phyloP scores from a whole-genome alignment of 371 early-diverging fungal genomes.

The Mucor mucedo region DNA sequence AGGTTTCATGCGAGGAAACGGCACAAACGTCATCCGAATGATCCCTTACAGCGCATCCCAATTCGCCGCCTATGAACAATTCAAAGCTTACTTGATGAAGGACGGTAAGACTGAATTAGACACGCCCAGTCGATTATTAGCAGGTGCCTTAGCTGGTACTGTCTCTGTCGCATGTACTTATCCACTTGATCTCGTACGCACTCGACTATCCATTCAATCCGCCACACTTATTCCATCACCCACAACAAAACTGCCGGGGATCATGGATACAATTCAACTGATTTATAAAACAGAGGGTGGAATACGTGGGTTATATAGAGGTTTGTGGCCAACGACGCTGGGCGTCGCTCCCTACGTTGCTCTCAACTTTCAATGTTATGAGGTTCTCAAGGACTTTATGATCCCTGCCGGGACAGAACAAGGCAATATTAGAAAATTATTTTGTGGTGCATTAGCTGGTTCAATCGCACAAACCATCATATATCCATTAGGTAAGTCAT shows the following conservation, averaged over 20 bases:
- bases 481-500: slow-evolving; percentile 73
- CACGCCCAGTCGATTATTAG: slow-evolving; percentile 71
- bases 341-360: slow-evolving; percentile 90
- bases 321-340: slow-evolving; percentile 81
- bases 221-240: slow-evolving; percentile 5
- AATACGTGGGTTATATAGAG: slow-evolving; percentile 81
- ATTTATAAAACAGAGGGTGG: slow-evolving; percentile 85
- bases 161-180: slow-evolving; percentile 86
- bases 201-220: slow-evolving; percentile 78
- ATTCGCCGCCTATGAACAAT: slow-evolving; percentile 88
- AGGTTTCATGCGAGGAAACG: slow-evolving; percentile 92
- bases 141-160: slow-evolving; percentile 87
- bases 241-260: slow-evolving; percentile 66
- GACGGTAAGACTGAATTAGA: slow-evolving; percentile 72
- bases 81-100: slow-evolving; percentile 71
- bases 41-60: slow-evolving; percentile 91
- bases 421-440: slow-evolving; percentile 67
- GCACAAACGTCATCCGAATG: slow-evolving; percentile 91
- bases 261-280: slow-evolving; percentile 62
- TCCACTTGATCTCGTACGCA: slow-evolving; percentile 88
- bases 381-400: slow-evolving; percentile 73
- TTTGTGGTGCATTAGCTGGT: slow-evolving; percentile 91
- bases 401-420: slow-evolving; percentile 71
- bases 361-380: slow-evolving; percentile 85
- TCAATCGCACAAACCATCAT: slow-evolving; percentile 89